Evolutionary conservation across 306 rosid genomes (phyloP), one percentile per base, ranked within the genome.

Genomic region (Begonia masoniana): DNA sequence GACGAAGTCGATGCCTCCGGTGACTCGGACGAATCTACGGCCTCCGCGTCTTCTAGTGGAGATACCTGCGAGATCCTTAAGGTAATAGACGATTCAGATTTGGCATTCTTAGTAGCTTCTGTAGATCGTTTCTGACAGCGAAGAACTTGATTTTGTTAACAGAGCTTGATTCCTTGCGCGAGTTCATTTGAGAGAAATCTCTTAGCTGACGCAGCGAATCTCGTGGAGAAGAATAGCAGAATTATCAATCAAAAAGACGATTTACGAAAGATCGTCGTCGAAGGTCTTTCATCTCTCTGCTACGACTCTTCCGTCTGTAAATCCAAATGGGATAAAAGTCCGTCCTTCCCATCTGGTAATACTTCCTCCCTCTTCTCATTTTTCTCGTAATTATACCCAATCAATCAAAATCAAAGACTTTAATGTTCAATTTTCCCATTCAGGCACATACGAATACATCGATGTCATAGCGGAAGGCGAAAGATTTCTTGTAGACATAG

Each of bases 381-480:
- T 43, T 6, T 4, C 13, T 3, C 5, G 0, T 1, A 57, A 10
- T 24, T 10, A 50, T 46, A 54, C 10, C 15, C 10, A n/a, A 13
- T 39, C 15, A 17, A n/a, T 12, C 41, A 5, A 57, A 24, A 51
- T 4, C 6, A 21, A 17, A 56, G 62, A 58, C 49, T n/a, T 12
- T 11, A 55, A 56, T 58, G 6, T 43, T 0, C 8, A 42, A 48
- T 43, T 46, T 36, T 49, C 39, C 39, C 8, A 13, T 78, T 70
- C 73, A 86, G 99, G 99, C 60, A 96, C 83, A 61, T 92, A 92
- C 52, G 99, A 92, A 70, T 92, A 77, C 68, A 76, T 86, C 36
- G 99, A 92, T 69, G 96, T 79, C 63, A 49, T 77, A 2, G 69
- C 74, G 15, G 81, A 83, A 19, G 83, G 81, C n/a, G 96, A 91